Evolutionary conservation across 1,284 basidiomycete genomes (phyloP), one percentile per base, ranked within the genome.

Genomic region (Melampsora abietis-canadensis): DNA sequence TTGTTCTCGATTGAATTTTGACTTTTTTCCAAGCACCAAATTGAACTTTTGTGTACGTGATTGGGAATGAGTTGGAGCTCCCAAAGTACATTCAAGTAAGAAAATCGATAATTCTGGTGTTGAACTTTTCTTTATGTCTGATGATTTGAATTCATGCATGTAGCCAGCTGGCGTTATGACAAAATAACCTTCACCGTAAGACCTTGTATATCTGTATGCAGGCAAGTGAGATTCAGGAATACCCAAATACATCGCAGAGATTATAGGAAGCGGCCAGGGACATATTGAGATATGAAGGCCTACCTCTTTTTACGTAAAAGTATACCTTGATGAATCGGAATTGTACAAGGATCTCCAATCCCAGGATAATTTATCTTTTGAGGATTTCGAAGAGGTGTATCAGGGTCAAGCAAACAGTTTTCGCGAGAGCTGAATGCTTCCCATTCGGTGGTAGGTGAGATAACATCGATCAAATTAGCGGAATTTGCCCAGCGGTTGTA

Each of bases 231-330:
- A 61, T 5, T 40, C 15, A 21, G 34, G 12, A 14, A n/a, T 6
- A 17, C 7, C 60, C 12, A 14, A n/a, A 27, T 21, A 34, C 12
- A n/a, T 14, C 14, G 48, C 78, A 78, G 68, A 80, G 81, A 80
- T 88, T 87, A 95, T 98, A 0, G 88, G 84, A 80, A 94, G 8
- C 1, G 40, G 14, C 8, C 14, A 44, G 40, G 8, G 14, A 15
- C 10, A 44, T 44, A 44, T 44, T 44, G 40, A 44, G 14, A 44
- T 44, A 88, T 73, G 51, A 57, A 21, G 34, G 93, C 96, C 86
- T 93, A 98, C 31, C 94, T 88, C 84, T 95, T 95, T 88, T 98
- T 98, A 82, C 95, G 90, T 85, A 97, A 94, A 77, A 98, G 85
- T 76, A 92, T 86, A 62, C 95, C 95, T 17, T 88, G 89, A 84